Percentiles rank a stretch among this genome's conserved stretches.
phyloP scores from a whole-genome alignment of 768 basidiomycete species.

The Dioszegia aurantiaca region DNA sequence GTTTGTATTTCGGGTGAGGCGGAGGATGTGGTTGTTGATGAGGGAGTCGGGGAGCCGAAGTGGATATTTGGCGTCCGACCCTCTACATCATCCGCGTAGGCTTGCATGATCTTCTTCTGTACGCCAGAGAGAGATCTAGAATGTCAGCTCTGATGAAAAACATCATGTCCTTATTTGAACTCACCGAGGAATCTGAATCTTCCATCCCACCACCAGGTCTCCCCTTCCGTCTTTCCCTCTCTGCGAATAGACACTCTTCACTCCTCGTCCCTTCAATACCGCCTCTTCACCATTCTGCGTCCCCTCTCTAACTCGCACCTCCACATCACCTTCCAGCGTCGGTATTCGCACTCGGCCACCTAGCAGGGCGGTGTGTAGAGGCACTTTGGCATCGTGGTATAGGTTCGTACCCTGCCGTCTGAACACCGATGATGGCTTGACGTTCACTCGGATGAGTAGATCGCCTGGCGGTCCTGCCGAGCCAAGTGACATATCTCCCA shows the following conservation, averaged over 20 bases:
- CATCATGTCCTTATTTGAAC: conserved; percentile 35
- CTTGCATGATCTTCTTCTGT: conserved; percentile 82
- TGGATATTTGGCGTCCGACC: conserved; percentile 56
- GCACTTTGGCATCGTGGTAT: conserved; percentile 83
- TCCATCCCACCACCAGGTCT: conserved; percentile 85
- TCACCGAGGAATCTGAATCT: conserved; percentile 83
- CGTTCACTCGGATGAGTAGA: conserved; percentile 78
- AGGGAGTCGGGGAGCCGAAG: conserved; percentile 23
- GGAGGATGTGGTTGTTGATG: conserved; percentile 3
- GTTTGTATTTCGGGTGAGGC: neutral
- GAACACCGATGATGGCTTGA: conserved; percentile 78
- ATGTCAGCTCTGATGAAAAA: conserved; percentile 9
- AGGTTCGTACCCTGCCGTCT: conserved; percentile 86
- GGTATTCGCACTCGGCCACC: conserved; percentile 89
- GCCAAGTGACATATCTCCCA: conserved; percentile 78
- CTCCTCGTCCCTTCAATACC: conserved; percentile 83
- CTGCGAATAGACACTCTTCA: conserved; percentile 53
- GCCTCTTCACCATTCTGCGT: conserved; percentile 98
- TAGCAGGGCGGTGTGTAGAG: conserved; percentile 85
- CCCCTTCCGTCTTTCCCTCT: conserved; percentile 52
- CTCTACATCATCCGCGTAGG: conserved; percentile 90
- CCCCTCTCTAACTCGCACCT: conserved; percentile 84
- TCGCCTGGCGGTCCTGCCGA: conserved; percentile 78
- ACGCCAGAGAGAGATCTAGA: conserved; percentile 73
- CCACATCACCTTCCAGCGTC: conserved; percentile 91